phyloP scores from a whole-genome alignment of 163 green algal species.

The Prototheca wickerhamii region DNA sequence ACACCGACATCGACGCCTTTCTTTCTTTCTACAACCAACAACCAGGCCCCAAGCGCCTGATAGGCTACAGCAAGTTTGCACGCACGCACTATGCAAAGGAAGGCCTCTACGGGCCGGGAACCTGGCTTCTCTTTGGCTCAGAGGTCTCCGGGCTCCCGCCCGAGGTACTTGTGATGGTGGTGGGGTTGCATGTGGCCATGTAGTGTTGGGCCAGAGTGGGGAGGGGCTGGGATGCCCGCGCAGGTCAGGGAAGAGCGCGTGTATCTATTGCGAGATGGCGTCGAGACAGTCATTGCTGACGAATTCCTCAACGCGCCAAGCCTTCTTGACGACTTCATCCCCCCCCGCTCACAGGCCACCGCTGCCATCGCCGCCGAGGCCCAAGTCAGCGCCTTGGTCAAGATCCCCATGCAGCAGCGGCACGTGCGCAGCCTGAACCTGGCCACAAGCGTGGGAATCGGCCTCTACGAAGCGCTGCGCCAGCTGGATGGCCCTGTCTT shows the following conservation, averaged over 20 bases:
- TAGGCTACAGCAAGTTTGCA: slow-evolving; percentile 74
- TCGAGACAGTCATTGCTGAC: too few species aligned
- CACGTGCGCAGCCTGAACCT: slow-evolving; percentile 72
- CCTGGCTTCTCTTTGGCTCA: slow-evolving; percentile 84
- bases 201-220: too few species aligned
- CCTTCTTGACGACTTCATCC: neutral
- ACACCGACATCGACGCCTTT: slow-evolving; percentile 47
- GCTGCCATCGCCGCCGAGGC: neutral
- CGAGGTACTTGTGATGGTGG: slow-evolving; percentile 23
- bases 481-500: slow-evolving; percentile 40
- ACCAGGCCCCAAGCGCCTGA: slow-evolving; percentile 47
- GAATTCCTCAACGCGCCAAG: too few species aligned
- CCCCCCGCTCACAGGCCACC: neutral
- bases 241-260: too few species aligned
- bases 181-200: too few species aligned
- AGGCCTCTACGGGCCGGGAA: slow-evolving; percentile 22
- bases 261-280: too few species aligned
- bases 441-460: slow-evolving; percentile 45
- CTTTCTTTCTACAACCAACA: slow-evolving; percentile 36
- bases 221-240: too few species aligned
- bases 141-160: slow-evolving; percentile 74
- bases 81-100: slow-evolving; percentile 44
- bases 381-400: slow-evolving; percentile 39
- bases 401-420: slow-evolving; percentile 77
- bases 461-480: slow-evolving; percentile 51